Base-by-base conservation (phyloP, 257 asterid genomes). In the Knoxia roxburghii region DNA sequence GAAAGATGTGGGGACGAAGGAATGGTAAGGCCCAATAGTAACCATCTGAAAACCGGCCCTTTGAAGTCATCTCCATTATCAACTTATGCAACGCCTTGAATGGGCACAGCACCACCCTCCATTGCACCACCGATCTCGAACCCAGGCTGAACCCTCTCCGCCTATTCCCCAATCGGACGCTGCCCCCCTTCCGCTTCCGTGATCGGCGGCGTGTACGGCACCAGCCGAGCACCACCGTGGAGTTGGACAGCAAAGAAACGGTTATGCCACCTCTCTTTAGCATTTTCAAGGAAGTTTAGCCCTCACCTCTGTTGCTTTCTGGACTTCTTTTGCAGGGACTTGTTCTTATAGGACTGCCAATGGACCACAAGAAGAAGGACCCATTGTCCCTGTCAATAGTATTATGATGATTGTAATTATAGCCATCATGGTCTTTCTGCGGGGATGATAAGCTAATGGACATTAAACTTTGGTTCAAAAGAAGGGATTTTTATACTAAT, bases 1-100 rank as follows among this genome's bases (percentile, higher is more conserved):
- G 91, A 73, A 86, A 82, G 3, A 86, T 18, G 6, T 82, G 87
- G 20, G 89, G 82, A 54, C 87, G 89, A 57, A 88, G 80, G 71
- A 86, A 75, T 0, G 90, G 86, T 73, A 84, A 71, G 45, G 94
- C 65, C 86, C 86, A 86, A 48, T 72, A 71, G 62, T 69, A 86
- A 39, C 89, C 90, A 70, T 88, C 90, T 1, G 81, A 69, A 62
- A 76, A 60, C 17, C 73, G 66, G 43, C 83, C 87, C 58, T 73
- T 73, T 0, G 78, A 56, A 29, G 82, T 79, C 89, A 84, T 74
- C 68, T 82, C 69, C 63, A 76, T 35, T 0, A 88, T 68, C 20
- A 88, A 67, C 66, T 77, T 86, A 81, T 80, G 85, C 78, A 86
- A 51, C 62, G 65, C 75, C 12, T 87, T 78, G 24, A 82, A 65